Base-by-base conservation (phyloP, 2,329 filamentous ascomycete species). In the Didymella glomerata region DNA sequence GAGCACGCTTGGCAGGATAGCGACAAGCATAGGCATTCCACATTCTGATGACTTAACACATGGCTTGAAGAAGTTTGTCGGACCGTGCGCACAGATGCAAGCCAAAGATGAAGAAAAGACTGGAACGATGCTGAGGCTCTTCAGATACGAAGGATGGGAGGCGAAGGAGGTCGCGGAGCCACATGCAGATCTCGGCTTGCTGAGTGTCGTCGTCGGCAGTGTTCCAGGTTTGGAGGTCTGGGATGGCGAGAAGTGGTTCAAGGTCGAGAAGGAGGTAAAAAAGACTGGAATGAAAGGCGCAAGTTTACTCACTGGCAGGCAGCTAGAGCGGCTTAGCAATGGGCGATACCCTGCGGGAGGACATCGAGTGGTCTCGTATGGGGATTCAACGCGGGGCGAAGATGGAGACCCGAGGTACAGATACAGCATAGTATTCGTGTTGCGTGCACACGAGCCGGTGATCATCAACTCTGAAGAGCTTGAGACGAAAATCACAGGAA, bases 151-250 rank as follows among this genome's bases (percentile, higher is more conserved):
- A 27, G 70, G 69, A 1, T 72, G 70, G 69, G 69, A 73, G 5
- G 61, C 58, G 1, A 78, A 77, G 40, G 63, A 74, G 7, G 75
- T 78, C 10, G 75, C 76, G 4, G 76, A 78, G 49, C 66, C 75
- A 8, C 76, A 78, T 57, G 66, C 68, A 1, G 76, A 78, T 65
- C 55, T 78, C 4, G 76, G 76, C 0, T 47, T 78, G 2, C 48
- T 78, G 18, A 72, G 67, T 27, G 63, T 73, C 1, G 76, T 78
- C 0, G 65, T 77, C 1, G 75, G 75, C 2, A 63, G 76, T 51
- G 69, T 74, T 1, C 73, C 76, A n/a, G 76, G 76, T 1, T 48
- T 78, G 1, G 75, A 77, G 46, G 74, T 76, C 2, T 77, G 73
- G 71, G 65, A 73, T 41, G 70, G 70, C 1, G 27, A 48, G 4